phyloP scores from a whole-genome alignment of 2,329 filamentous ascomycete species.

The Pseudopithomyces chartarum region DNA sequence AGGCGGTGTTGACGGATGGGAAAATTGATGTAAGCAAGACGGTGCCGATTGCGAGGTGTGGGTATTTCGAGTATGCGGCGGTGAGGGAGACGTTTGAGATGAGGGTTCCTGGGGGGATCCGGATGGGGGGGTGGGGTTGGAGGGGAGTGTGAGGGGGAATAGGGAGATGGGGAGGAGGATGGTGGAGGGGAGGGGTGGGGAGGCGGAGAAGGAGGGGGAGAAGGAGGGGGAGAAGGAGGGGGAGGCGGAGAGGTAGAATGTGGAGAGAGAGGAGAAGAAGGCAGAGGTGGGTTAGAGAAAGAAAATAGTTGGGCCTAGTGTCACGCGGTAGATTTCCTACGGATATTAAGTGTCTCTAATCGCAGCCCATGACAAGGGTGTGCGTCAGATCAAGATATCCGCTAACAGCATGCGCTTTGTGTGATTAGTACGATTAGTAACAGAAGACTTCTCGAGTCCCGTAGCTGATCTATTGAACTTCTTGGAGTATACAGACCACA shows the following conservation, averaged over 20 bases:
- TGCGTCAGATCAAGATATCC: too few relatives aligned
- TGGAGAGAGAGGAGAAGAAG: not conserved
- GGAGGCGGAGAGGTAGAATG: not conserved
- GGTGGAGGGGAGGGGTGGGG: not conserved
- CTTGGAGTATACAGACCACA: too few relatives aligned
- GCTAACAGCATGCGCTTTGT: too few relatives aligned
- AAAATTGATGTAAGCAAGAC: constrained; percentile 62
- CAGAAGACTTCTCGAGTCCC: too few relatives aligned
- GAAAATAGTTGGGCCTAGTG: too few relatives aligned
- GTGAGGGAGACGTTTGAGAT: constrained; percentile 64
- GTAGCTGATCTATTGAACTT: too few relatives aligned
- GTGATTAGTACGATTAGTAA: too few relatives aligned
- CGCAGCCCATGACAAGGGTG: too few relatives aligned
- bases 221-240: not conserved
- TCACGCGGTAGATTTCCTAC: too few relatives aligned
- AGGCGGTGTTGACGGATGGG: constrained; percentile 60
- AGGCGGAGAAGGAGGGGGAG: not conserved
- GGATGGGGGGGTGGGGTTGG: constrained; percentile 28
- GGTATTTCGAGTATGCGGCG: constrained; percentile 65
- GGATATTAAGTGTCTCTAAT: too few relatives aligned
- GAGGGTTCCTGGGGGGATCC: constrained; percentile 52
- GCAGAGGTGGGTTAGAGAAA: too few relatives aligned
- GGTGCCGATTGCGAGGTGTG: constrained; percentile 63
- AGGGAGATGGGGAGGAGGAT: constrained; percentile 17
- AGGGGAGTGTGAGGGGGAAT: constrained; percentile 34